These are phyloP conservation scores for Pyrus bretschneideri DNA, from an alignment of 306 rosid species.

Conservation along the genomic window DNA sequence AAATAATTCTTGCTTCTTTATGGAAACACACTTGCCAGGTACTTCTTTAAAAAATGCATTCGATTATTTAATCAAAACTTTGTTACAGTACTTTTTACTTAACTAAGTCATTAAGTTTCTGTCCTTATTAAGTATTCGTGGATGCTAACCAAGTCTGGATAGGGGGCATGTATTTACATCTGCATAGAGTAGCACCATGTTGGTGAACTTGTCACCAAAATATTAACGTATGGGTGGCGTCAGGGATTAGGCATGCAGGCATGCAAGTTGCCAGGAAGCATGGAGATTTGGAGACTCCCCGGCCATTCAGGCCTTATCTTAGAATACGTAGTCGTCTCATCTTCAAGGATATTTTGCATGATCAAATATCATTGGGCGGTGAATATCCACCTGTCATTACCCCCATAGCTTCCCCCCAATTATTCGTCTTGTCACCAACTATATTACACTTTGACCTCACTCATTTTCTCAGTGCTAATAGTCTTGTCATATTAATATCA, in stretches of 20 bases:
- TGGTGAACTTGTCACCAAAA: neutral
- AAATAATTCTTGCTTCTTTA: no score
- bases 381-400: constrained; percentile 7
- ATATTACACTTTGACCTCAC: neutral
- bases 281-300: constrained; percentile 6
- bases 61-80: no score
- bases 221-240: neutral
- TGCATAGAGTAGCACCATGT: neutral
- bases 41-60: no score
- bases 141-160: no score
- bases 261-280: constrained; percentile 24
- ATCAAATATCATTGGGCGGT: neutral
- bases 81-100: no score
- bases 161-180: no score
- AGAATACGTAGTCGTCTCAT: neutral
- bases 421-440: neutral
- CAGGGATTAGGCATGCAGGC: neutral
- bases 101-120: no score
- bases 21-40: no score
- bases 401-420: neutral
- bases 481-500: neutral
- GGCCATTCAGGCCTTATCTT: constrained; percentile 18
- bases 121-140: no score
- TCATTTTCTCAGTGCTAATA: neutral
- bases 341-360: neutral